Conservation (phyloP, 768 basidiomycete genomes). For the Fomitopsis serialis region DNA sequence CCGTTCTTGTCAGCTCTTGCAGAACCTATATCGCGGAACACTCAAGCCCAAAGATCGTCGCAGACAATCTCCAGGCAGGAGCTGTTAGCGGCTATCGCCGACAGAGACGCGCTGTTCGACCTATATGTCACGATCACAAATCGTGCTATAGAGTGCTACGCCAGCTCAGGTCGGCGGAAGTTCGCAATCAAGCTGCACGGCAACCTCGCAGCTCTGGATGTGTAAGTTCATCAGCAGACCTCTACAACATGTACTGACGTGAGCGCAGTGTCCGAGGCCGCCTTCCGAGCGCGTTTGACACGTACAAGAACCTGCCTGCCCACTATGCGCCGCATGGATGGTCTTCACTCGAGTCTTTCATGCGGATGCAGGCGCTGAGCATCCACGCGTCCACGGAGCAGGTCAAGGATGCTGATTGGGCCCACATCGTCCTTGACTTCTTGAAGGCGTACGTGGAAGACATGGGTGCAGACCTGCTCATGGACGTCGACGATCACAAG, state of each 20-base stretch:
- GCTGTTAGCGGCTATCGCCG: slow-evolving; percentile 50
- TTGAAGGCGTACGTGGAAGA: slow-evolving; percentile 63
- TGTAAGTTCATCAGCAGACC: slow-evolving; percentile 47
- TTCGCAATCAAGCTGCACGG: slow-evolving; percentile 85
- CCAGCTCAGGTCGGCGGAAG: slow-evolving; percentile 76
- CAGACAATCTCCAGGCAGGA: slow-evolving; percentile 52
- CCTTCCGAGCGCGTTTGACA: slow-evolving; percentile 54
- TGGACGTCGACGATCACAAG: slow-evolving; percentile 44
- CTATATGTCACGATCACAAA: slow-evolving; percentile 73
- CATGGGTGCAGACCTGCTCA: slow-evolving; percentile 44
- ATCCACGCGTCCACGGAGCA: slow-evolving; percentile 55
- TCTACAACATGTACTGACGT: slow-evolving; percentile 1
- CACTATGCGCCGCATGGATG: slow-evolving; percentile 82
- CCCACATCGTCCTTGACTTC: slow-evolving; percentile 71
- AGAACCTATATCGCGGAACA: slow-evolving; percentile 6
- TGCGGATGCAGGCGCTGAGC: slow-evolving; percentile 70
- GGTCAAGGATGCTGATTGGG: slow-evolving; percentile 72
- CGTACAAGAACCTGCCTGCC: slow-evolving; percentile 77
- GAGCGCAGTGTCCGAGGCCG: slow-evolving; percentile 59
- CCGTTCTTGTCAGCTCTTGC: slow-evolving; percentile 64
- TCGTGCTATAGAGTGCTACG: slow-evolving; percentile 80
- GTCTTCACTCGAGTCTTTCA: slow-evolving; percentile 74
- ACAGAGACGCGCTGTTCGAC: slow-evolving; percentile 64
- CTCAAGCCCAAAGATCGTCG: slow-evolving; percentile 20
- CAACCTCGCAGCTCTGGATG: slow-evolving; percentile 80